Conservation (phyloP, 495 filamentous ascomycete species). For the Viridothelium virens region DNA sequence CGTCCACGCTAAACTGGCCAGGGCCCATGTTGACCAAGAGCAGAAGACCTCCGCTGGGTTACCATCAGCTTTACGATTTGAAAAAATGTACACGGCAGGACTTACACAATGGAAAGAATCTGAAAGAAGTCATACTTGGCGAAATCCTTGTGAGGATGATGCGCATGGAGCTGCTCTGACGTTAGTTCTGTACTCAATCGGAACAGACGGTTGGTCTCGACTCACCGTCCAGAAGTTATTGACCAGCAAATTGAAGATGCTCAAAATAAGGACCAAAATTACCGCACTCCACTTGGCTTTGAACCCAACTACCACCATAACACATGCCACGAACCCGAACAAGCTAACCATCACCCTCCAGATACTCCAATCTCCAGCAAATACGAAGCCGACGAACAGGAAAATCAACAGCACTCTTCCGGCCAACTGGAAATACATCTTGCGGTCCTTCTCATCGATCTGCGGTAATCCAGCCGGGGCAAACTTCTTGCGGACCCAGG, state of each 20-base stretch:
- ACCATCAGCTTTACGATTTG: constrained; percentile 16
- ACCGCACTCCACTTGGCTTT: constrained; percentile 98
- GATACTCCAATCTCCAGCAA: constrained; percentile 85
- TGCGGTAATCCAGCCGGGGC: constrained; percentile 88
- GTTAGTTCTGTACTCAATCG: background rate
- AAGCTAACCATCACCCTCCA: constrained; percentile 74
- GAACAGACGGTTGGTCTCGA: constrained; percentile 19
- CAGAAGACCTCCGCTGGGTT: constrained; percentile 69
- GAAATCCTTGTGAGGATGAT: constrained; percentile 98
- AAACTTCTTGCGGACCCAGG: constrained; percentile 95
- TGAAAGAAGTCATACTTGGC: constrained; percentile 99
- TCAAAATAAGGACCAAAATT: constrained; percentile 85
- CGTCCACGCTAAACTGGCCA: constrained; percentile 93
- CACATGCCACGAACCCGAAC: constrained; percentile 80
- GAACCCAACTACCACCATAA: constrained; percentile 99
- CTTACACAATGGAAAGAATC: constrained; percentile 94
- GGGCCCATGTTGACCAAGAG: constrained; percentile 98
- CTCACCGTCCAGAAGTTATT: constrained; percentile 99
- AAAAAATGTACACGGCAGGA: constrained; percentile 15
- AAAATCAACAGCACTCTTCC: constrained; percentile 95
- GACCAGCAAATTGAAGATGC: constrained; percentile 90
- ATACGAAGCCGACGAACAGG: constrained; percentile 92
- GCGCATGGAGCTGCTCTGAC: constrained; percentile 70
- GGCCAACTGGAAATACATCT: constrained; percentile 99
- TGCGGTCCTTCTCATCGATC: constrained; percentile 96